These are phyloP conservation scores for Saraca asoca DNA, from an alignment of 331 rosid species.

Conservation along the genomic window DNA sequence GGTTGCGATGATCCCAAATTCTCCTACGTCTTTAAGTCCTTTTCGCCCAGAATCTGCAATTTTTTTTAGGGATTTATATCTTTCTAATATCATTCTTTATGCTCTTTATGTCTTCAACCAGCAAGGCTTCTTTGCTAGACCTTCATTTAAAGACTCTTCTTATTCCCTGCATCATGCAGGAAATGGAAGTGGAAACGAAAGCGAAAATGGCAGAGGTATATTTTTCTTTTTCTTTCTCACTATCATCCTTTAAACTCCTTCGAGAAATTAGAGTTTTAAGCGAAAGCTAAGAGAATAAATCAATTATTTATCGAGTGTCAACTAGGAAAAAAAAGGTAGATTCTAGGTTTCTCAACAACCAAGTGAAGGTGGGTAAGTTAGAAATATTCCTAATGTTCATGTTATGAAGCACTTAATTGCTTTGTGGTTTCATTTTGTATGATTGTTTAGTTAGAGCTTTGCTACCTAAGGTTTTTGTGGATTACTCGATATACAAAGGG, in stretches of 20 bases:
- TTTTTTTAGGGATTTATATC: too few species aligned
- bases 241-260: not conserved
- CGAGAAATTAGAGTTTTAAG: not conserved
- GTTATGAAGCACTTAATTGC: slow-evolving; percentile 23
- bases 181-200: too few species aligned
- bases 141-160: slow-evolving; percentile 32
- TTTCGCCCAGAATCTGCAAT: not conserved
- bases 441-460: slow-evolving; percentile 42
- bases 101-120: slow-evolving; percentile 47
- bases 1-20: slow-evolving; percentile 86
- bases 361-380: not conserved
- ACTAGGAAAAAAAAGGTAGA: not conserved
- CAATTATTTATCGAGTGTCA: not conserved
- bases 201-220: slow-evolving; percentile 31
- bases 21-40: slow-evolving; percentile 71
- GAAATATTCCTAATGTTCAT: too few species aligned
- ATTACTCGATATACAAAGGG: slow-evolving; percentile 69
- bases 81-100: too few species aligned
- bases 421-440: slow-evolving; percentile 33
- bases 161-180: slow-evolving; percentile 1
- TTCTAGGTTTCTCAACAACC: not conserved
- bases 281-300: not conserved
- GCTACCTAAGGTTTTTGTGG: slow-evolving; percentile 58
- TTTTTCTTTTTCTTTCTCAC: not conserved
- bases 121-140: slow-evolving; percentile 31